Conservation (phyloP, 2,329 filamentous ascomycete genomes). For the Trichocomaceae sp. region DNA sequence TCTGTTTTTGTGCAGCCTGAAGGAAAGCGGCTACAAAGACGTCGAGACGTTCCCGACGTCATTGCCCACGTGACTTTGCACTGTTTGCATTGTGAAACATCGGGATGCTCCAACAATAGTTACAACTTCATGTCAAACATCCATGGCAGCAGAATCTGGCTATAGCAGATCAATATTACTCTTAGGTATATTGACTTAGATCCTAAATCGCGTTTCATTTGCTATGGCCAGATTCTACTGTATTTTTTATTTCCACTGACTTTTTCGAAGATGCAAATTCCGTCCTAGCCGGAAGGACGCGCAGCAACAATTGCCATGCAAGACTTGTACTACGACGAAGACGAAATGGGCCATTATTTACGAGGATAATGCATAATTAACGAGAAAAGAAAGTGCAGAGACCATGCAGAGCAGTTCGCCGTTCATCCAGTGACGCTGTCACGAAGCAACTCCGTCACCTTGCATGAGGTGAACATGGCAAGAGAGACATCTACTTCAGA, state of each 20-base stretch:
- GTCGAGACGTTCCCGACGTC: constrained; percentile 10
- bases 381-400: too few species aligned
- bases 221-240: too few species aligned
- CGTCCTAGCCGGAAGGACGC: neutral
- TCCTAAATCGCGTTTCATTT: too few species aligned
- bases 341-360: neutral
- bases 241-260: too few species aligned
- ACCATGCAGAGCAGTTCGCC: neutral
- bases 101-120: neutral
- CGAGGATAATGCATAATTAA: neutral
- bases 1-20: constrained; percentile 12
- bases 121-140: too few species aligned
- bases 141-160: too few species aligned
- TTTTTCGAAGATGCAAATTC: too few species aligned
- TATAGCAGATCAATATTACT: too few species aligned
- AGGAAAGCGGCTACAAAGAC: neutral
- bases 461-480: neutral
- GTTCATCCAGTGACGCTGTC: neutral
- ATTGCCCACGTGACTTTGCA: constrained; percentile 14
- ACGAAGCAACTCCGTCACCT: neutral
- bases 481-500: neutral
- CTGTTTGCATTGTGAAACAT: neutral
- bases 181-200: too few species aligned
- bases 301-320: too few species aligned
- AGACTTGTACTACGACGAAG: neutral